Evolutionary conservation across 2,329 filamentous ascomycete species (phyloP), one percentile per base, ranked within the genome.

Genomic region (Scorias spongiosa): DNA sequence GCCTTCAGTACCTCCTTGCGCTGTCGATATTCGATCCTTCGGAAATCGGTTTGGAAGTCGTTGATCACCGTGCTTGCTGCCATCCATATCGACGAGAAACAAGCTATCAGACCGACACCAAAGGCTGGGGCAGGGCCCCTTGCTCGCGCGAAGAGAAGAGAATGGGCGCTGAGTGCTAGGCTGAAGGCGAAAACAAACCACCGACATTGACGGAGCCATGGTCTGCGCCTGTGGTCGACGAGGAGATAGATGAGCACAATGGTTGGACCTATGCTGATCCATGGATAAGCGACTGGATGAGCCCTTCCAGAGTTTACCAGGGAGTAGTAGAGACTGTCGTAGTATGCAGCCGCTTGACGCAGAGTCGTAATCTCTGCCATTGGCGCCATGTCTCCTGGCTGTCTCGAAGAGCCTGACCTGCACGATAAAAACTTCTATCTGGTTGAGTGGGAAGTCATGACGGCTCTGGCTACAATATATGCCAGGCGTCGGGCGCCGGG

Each of bases 21-120:
- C 42, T 39, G 44, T 44, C 10, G 40, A 18, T 36, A 36, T 54
- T 78, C 73, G 34, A 80, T 70, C 30, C 76, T 66, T 52, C 62
- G 63, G 48, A 76, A 78, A 37, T 76, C 70, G 10, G 53, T 60
- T 50, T 75, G 72, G 1, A 66, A 64, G 57, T 80, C 72, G 47
- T 72, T 71, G 45, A 72, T 70, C 3, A 78, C 52, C 17, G 79
- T 60, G 36, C 79, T 61, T 0, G 68, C 63, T 1, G 63, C 63
- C 29, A 66, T 63, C 70, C 72, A 78, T 29, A 77, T 57, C 10
- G 71, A 60, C 42, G 68, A 68, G 70, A 72, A 80, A 12, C 67
- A 61, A 14, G 63, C 67, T 7, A 74, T 58, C 14, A 80, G 50
- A 0, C 76, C 76, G 12, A 76, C 59, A 11, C 70, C 70, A 48